Evolutionary conservation across 495 filamentous ascomycete genomes (phyloP).

Genomic region (Trichoderma reesei): DNA sequence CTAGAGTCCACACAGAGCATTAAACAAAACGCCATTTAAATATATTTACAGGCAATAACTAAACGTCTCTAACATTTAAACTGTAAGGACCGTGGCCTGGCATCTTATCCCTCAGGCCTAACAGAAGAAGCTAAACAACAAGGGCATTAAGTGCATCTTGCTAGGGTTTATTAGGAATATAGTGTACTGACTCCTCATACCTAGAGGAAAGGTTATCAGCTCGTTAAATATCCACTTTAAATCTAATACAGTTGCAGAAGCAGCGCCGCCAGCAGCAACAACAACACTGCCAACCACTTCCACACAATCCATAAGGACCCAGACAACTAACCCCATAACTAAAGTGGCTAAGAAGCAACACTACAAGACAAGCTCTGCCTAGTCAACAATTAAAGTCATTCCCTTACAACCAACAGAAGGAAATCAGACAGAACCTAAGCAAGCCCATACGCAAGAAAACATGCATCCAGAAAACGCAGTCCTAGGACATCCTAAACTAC

Average conservation of each 20-base stretch:
- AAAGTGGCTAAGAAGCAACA: background rate
- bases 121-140: too few relatives aligned
- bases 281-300: too few relatives aligned
- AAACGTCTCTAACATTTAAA: background rate
- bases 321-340: background rate
- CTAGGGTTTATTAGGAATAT: background rate
- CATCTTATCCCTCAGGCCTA: background rate
- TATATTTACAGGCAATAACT: too few relatives aligned
- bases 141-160: background rate
- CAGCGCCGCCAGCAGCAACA: too few relatives aligned
- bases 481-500: too few relatives aligned
- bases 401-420: background rate
- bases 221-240: background rate
- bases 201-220: background rate
- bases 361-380: background rate
- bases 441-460: too few relatives aligned
- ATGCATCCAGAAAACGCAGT: too few relatives aligned
- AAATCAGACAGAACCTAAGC: background rate
- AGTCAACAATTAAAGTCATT: background rate
- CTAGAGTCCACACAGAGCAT: too few relatives aligned
- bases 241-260: too few relatives aligned
- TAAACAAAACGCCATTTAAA: background rate
- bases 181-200: background rate
- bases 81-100: background rate
- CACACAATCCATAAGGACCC: background rate